Base-by-base conservation (phyloP, 192 early-diverging fungal genomes). In the Coemansia interrupta region DNA sequence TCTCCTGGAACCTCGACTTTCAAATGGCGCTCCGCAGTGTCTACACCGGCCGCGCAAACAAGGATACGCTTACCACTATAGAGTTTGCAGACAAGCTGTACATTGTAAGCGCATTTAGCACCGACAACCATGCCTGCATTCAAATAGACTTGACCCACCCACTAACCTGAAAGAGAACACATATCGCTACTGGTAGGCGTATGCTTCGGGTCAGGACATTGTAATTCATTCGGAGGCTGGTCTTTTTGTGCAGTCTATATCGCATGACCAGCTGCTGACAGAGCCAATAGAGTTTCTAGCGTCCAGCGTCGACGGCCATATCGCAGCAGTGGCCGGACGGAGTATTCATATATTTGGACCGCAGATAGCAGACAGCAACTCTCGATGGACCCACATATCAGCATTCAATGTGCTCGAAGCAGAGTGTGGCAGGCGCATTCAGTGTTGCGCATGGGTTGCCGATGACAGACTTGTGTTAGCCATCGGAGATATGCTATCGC, bases 11-110 rank as follows among this genome's bases (percentile, higher is more conserved):
- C 17, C 3, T 8, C 32, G 10, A 36, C 32, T 36, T 36, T 36
- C 58, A 40, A 63, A 78, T 78, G 75, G 52, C 70, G 17, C 47
- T 62, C 24, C 66, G 66, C 19, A 61, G 56, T 44, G 63, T 72
- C 18, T 78, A 78, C 29, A 62, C 75, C 0, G 75, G 75, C 26
- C 70, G 75, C 40, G 69, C 75, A 59, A 78, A 78, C 47, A 49
- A 55, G n/a, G 52, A 56, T 40, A 78, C 75, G 4, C 58, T 78
- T 24, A 17, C 53, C 22, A 43, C 23, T 12, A 38, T 53, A 22
- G 22, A 26, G 7, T 47, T 23, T 2, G 24, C 44, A 7, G 61
- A 42, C 44, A 23, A 43, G n/a, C 52, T 63, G 2, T 68, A 72
- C 55, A 78, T 72, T 71, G 74, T 78, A 77, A 47, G 74, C 29